Evolutionary conservation across 495 filamentous ascomycete genomes (phyloP), one percentile per base, ranked within the genome.

Genomic region (Tuber melanosporum): DNA sequence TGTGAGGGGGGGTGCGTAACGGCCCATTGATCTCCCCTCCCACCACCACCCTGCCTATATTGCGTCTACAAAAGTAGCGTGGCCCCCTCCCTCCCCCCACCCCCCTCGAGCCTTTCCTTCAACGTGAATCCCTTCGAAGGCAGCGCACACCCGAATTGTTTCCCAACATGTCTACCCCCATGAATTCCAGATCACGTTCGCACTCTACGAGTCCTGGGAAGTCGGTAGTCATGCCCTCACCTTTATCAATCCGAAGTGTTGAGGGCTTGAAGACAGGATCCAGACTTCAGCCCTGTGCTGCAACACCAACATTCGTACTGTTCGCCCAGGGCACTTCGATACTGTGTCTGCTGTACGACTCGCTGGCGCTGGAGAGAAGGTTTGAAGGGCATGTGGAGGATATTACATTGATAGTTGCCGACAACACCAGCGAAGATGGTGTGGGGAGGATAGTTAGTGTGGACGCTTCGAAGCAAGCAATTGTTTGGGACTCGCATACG

Each of bases 401-500:
- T 76, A 90, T 99, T 22, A 86, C 90, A 43, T 88, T 97, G 78
- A 88, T 99, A 42, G 91, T 92, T 39, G 93, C 94, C 72, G 95
- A 99, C 84, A 98, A 95, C 85, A 90, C 92, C 74, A 98, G 94
- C 85, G 95, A 97, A 75, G 87, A 91, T 73, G 94, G 94, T 49
- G 90, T 91, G 1, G 95, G 95, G 19, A 85, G 97, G 77, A 94
- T 97, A 14, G 92, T 98, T 71, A 98, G 94, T 86, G 96, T 97
- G 80, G 95, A 99, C 88, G 89, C 88, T 44, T 92, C 93, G 43
- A 92, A 93, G 85, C 97, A 93, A 7, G 94, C 94, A 2, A 97
- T 98, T 82, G 93, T 99, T 36, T 99, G 95, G 95, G 95, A 98
- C 86, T 87, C 97, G 46, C 90, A 97, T 85, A 97, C 94, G 0